Conservation (phyloP, 441 rosid species). For the Syzygium malaccense region DNA sequence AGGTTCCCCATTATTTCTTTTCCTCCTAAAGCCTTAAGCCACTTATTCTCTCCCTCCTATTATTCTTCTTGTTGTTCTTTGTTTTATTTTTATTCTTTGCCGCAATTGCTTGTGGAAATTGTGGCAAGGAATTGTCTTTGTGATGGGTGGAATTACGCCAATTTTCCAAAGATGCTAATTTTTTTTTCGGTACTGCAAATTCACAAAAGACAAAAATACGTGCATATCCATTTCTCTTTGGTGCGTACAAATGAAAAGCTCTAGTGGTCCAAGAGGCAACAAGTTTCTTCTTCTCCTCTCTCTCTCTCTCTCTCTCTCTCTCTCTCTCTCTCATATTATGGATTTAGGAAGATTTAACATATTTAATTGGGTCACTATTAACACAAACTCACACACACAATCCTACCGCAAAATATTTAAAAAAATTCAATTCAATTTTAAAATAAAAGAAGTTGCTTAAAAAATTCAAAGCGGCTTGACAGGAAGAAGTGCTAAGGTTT, state of each 20-base stretch:
- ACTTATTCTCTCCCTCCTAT: neutral
- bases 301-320: too few species aligned
- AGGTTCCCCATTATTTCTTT: neutral
- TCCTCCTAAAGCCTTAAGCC: neutral
- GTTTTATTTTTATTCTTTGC: neutral
- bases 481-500: neutral
- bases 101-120: neutral
- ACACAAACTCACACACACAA: neutral
- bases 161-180: neutral
- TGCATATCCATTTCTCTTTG: neutral
- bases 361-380: neutral
- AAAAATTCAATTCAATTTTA: neutral
- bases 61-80: neutral
- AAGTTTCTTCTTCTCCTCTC: neutral
- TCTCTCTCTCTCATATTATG: neutral
- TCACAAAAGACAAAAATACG: neutral
- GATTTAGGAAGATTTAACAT: neutral
- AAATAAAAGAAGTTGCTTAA: neutral
- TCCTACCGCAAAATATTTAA: neutral
- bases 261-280: neutral
- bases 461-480: neutral
- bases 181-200: neutral
- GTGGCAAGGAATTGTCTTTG: slow-evolving; percentile 14
- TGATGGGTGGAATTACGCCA: slow-evolving; percentile 9
- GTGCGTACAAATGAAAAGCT: neutral